Conservation (phyloP, 257 asterid genomes). For the Buddleja alternifolia region DNA sequence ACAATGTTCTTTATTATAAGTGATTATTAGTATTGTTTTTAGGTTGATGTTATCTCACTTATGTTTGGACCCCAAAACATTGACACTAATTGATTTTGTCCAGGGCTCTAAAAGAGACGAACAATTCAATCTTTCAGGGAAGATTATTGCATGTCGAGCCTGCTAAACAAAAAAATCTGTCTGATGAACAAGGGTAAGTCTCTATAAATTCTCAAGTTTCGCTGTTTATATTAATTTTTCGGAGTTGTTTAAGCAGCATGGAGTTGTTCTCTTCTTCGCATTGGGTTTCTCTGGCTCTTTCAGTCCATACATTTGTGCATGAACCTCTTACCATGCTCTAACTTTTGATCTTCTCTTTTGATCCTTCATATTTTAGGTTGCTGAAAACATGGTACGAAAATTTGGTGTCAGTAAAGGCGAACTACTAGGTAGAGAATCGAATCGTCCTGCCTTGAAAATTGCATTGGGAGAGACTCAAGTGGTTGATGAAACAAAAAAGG, state of each 20-base stretch:
- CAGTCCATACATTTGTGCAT: conserved; percentile 14
- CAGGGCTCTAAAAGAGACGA: conserved; percentile 90
- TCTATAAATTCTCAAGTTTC: conserved; percentile 17
- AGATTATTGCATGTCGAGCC: conserved; percentile 91
- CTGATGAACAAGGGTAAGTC: conserved; percentile 57
- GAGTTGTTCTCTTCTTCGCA: conserved; percentile 18
- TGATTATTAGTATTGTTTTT: conserved; percentile 3
- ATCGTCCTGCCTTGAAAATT: conserved; percentile 80
- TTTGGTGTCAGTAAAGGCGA: conserved; percentile 89
- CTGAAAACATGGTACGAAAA: conserved; percentile 85
- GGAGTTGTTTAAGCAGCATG: conserved; percentile 12
- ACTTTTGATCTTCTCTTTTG: conserved; percentile 29
- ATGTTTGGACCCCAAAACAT: background rate
- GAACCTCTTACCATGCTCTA: conserved; percentile 13
- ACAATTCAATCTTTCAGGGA: conserved; percentile 85
- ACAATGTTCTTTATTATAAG: background rate
- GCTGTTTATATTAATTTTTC: background rate
- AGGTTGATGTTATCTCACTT: background rate
- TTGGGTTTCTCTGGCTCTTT: conserved; percentile 21
- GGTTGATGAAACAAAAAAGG: conserved; percentile 87
- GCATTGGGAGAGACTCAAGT: conserved; percentile 97
- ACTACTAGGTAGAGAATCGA: conserved; percentile 78
- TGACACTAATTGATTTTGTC: conserved; percentile 7
- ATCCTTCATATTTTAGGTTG: conserved; percentile 56
- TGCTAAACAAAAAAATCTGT: conserved; percentile 62